A percentile compares a stretch with the other conserved stretches of the same genome.
Evolutionary conservation across 495 filamentous ascomycete genomes (phyloP).

Genomic region (Neurospora intermedia): DNA sequence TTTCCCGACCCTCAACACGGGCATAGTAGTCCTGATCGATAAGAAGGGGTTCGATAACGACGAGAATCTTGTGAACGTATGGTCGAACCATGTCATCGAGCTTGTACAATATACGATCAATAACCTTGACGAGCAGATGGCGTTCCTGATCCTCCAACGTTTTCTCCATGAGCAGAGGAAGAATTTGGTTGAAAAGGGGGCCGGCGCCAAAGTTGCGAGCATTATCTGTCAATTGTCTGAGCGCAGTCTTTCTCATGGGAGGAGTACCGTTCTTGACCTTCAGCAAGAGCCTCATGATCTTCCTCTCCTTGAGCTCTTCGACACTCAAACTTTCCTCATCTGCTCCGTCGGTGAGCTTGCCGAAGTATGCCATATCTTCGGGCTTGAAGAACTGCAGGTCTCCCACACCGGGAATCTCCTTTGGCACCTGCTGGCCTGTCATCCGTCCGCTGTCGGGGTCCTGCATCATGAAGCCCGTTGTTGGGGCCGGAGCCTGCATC

Average conservation of each 20-base stretch:
- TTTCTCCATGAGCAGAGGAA: conserved; percentile 97
- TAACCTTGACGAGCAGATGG: conserved; percentile 97
- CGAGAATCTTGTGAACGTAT: conserved; percentile 95
- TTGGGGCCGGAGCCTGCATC: conserved; percentile 60
- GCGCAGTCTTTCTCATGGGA: conserved; percentile 98
- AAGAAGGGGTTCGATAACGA: conserved; percentile 96
- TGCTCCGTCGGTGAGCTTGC: conserved; percentile 89
- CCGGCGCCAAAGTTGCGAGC: conserved; percentile 94
- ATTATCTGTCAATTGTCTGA: conserved; percentile 96
- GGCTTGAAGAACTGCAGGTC: conserved; percentile 98
- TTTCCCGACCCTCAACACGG: conserved; percentile 94
- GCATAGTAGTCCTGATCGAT: conserved; percentile 99
- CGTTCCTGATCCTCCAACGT: conserved; percentile 97
- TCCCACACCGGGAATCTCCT: conserved; percentile 93
- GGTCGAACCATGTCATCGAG: conserved; percentile 94
- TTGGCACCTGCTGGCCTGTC: conserved; percentile 85
- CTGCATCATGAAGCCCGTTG: conserved; percentile 93
- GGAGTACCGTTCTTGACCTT: conserved; percentile 99
- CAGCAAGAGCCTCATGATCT: conserved; percentile 93
- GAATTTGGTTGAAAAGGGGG: conserved; percentile 92
- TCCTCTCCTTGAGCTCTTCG: conserved; percentile 93
- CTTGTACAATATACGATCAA: conserved; percentile 97
- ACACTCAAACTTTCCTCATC: conserved; percentile 87
- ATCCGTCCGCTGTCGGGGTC: conserved; percentile 73
- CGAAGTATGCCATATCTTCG: conserved; percentile 98